Evolutionary conservation across 2,329 filamentous ascomycete genomes (phyloP), one percentile per base, ranked within the genome.

Genomic region (Sphaerulina musiva): DNA sequence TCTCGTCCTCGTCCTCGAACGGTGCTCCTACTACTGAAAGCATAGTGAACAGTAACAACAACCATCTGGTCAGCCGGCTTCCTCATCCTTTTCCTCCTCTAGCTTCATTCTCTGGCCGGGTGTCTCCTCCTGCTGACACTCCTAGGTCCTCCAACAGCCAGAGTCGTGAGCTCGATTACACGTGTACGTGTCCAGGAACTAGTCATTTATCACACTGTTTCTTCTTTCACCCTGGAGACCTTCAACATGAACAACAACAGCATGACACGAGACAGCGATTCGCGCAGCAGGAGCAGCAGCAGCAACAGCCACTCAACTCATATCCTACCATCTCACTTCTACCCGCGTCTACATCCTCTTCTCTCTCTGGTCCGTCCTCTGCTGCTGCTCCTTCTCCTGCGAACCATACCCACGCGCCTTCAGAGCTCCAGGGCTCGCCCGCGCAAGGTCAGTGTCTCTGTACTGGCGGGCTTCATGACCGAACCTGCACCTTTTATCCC

Each of bases 401-500:
- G 12, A 14, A 39, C 9, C 36, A 42, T 14, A 48, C 48, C 43
- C 45, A 48, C 42, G 48, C 52, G 6, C 38, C 50, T 34, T 52
- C 59, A 14, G 60, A 62, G 44, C 48, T 62, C 20, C 50, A 58
- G n/a, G 60, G 59, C 23, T 58, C 57, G 26, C 51, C 57, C 20
- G 55, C 52, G 10, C 9, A 29, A 4, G 54, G 59, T 29, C 40
- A 48, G 10, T 61, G 59, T 43, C 48, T 60, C 26, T 62, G 60
- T 39, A 59, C 59, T 17, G 60, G 59, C 17, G 57, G 53, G 4
- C 55, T 62, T n/a, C 59, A 62, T 38, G 53, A 59, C 17, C 34
- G 40, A 17, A 32, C 38, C 12, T 62, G 60, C 39, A 34, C 55
- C 14, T 51, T 43, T 36, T 59, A 58, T 47, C 55, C 60, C 8